Evolutionary conservation across 805 yeast genomes (phyloP), one percentile per base, ranked within the genome.

Genomic region (Ogataea parapolymorpha): DNA sequence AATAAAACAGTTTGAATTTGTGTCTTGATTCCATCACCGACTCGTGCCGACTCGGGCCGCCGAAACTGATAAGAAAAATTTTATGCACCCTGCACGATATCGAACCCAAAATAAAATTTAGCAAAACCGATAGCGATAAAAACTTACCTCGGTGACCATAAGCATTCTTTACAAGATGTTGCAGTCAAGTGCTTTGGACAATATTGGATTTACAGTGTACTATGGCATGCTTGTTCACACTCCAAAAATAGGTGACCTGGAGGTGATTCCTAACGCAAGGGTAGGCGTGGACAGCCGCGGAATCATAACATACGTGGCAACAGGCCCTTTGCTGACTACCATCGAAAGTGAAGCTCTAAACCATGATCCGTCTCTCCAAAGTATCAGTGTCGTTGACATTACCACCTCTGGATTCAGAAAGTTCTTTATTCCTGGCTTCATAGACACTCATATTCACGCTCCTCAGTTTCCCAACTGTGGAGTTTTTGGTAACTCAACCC

Each of bases 391-490:
- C 5, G 53, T 66, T 5, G 65, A 64, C 38, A 41, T 53, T 17
- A 51, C 71, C 0, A 28, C 46, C 8, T 58, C 64, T 13, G 61
- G 66, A 11, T 53, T 65, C 32, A 18, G 37, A 42, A 62, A 64
- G 42, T 89, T 89, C 57, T 77, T 81, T 53, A 75, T 85, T 51
- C 90, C 90, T 0, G 90, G 90, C 1, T 82, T 83, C 52, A 62
- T 83, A 9, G 90, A 83, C 50, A 80, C 89, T 1, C 90, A 83
- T 58, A 79, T 80, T 36, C 90, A 83, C 58, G 89, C 89, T 5
- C 77, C 90, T 1, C 90, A 83, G 58, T 82, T 75, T 54, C 88
- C 89, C 12, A 83, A 83, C 56, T 66, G 70, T 29, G 89, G 89
- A 6, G 77, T 89, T 15, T 89, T 91, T 46, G 87, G 91, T 22